Conservation (phyloP, 108 stramenopile genomes). For the Skeletonema grethae region DNA sequence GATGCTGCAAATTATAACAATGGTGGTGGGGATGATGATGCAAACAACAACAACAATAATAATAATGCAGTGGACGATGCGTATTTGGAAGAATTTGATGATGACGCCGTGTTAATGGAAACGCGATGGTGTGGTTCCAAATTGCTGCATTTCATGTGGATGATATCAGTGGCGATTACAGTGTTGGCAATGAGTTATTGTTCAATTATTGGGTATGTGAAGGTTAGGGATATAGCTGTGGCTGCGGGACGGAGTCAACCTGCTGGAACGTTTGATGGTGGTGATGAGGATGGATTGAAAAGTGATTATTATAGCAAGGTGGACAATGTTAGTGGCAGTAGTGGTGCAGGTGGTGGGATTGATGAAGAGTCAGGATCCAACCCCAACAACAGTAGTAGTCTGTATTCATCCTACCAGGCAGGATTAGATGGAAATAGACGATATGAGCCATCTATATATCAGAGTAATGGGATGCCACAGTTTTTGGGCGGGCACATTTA, state of each 20-base stretch:
- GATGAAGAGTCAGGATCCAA: constrained; percentile 6
- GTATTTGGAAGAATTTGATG: constrained; percentile 52
- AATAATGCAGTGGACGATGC: constrained; percentile 30
- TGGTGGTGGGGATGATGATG: constrained; percentile 9
- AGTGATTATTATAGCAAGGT: constrained; percentile 79
- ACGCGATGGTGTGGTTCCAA: constrained; percentile 81
- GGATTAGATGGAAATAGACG: constrained; percentile 12
- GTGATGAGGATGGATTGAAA: constrained; percentile 28
- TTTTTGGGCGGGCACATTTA: constrained; percentile 89
- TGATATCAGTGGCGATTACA: constrained; percentile 74
- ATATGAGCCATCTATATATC: constrained; percentile 66
- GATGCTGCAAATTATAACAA: constrained; percentile 19
- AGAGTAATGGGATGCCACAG: constrained; percentile 83
- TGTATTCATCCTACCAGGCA: constrained; percentile 41
- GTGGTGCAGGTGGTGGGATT: not conserved
- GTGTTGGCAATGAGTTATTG: constrained; percentile 78
- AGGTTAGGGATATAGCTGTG: constrained; percentile 81
- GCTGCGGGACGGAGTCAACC: constrained; percentile 80
- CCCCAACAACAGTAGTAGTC: not conserved
- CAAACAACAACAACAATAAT: constrained; percentile 17
- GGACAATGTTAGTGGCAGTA: constrained; percentile 29
- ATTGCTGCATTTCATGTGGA: constrained; percentile 77
- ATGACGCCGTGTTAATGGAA: constrained; percentile 66
- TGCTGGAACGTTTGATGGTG: constrained; percentile 37
- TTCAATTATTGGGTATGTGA: constrained; percentile 86